Percentiles rank a stretch among this genome's conserved stretches.
These are phyloP conservation scores for Volutella citrinella DNA, from an alignment of 2,329 filamentous ascomycete genomes.

Conservation along the genomic window DNA sequence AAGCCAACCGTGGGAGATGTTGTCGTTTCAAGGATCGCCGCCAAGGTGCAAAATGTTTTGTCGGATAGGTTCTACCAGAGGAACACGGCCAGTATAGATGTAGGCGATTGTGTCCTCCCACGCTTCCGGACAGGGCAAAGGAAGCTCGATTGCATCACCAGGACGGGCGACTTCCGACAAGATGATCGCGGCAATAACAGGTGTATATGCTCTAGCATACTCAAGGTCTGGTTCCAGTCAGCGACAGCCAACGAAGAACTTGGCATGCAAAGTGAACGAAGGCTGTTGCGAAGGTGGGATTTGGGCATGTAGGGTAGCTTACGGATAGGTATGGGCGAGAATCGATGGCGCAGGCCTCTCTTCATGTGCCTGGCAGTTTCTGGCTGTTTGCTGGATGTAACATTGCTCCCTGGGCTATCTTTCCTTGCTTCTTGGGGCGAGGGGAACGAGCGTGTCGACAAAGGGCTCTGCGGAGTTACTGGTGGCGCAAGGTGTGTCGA, in stretches of 20 bases:
- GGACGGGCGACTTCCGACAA: constrained; percentile 49
- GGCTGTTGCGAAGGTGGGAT: no score
- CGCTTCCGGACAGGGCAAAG: constrained; percentile 52
- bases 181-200: constrained; percentile 53
- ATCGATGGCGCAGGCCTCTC: constrained; percentile 9
- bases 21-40: no score
- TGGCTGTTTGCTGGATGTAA: no score
- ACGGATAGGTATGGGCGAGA: constrained; percentile 21
- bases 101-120: constrained; percentile 56
- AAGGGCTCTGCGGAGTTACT: no score
- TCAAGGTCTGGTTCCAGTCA: constrained; percentile 24
- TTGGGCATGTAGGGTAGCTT: constrained; percentile 16
- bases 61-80: constrained; percentile 41
- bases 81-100: constrained; percentile 50
- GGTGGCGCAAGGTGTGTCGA: no score
- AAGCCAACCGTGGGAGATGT: no score
- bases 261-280: not conserved
- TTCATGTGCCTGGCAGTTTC: no score
- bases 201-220: constrained; percentile 39
- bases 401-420: no score
- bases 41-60: constrained; percentile 56
- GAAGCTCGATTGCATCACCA: constrained; percentile 55
- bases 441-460: no score
- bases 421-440: no score
- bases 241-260: not conserved